These are phyloP conservation scores for Penicillium sp. DNA, from an alignment of 2,329 filamentous ascomycete genomes.

Conservation along the genomic window DNA sequence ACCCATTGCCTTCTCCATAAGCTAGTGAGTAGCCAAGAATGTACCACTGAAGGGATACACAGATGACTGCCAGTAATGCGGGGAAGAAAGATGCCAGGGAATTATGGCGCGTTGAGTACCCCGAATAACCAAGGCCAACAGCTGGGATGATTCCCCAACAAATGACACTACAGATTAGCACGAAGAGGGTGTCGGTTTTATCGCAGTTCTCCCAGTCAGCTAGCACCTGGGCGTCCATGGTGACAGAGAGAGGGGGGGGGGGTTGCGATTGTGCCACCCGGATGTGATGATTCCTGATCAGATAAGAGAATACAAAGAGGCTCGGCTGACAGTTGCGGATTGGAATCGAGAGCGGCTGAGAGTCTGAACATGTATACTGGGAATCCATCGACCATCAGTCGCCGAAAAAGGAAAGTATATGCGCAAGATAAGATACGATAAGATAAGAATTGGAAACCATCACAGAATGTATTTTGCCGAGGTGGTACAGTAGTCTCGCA, in stretches of 20 bases:
- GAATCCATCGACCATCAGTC: background rate
- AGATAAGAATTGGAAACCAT: background rate
- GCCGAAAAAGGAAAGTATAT: background rate
- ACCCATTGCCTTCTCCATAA: constrained; percentile 48
- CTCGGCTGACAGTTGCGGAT: background rate
- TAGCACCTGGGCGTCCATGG: constrained; percentile 26
- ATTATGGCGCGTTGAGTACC: constrained; percentile 52
- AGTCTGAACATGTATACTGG: background rate
- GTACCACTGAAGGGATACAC: constrained; percentile 56
- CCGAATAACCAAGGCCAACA: constrained; percentile 53
- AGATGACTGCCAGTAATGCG: constrained; percentile 48
- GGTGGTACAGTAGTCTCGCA: too few relatives aligned
- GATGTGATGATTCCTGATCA: background rate
- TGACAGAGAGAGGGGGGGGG: background rate
- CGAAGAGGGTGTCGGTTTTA: constrained; percentile 54
- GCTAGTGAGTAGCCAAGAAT: constrained; percentile 52
- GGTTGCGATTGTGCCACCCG: background rate
- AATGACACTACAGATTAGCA: constrained; percentile 54
- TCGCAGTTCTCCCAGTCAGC: constrained; percentile 54
- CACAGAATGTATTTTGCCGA: too few relatives aligned
- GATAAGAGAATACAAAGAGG: background rate
- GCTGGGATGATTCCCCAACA: constrained; percentile 56
- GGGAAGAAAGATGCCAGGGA: constrained; percentile 52
- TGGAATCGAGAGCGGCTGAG: background rate
- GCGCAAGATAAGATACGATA: background rate